Conservation (phyloP, 257 asterid genomes). For the Salvia splendens region DNA sequence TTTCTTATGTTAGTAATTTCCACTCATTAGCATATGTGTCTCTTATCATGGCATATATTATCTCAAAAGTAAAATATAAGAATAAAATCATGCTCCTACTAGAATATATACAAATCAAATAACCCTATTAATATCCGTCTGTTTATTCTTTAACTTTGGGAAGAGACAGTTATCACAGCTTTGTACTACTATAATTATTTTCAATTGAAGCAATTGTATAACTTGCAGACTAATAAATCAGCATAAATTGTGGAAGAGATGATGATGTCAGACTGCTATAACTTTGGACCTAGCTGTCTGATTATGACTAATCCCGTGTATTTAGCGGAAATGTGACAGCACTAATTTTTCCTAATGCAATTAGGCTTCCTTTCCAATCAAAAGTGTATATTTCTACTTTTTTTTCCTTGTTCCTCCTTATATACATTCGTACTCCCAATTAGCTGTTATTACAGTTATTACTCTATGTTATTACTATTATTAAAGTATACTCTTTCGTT, state of each 20-base stretch:
- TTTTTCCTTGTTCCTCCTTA: not conserved
- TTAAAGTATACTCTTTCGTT: no score
- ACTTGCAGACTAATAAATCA: not conserved
- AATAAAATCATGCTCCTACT: no score
- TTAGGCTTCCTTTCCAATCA: not conserved
- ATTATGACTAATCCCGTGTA: slow-evolving; percentile 16
- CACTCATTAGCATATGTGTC: not conserved
- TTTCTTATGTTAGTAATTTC: not conserved
- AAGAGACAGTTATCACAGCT: no score
- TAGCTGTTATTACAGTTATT: no score
- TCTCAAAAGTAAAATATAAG: no score
- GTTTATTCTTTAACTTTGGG: no score
- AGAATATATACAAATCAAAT: no score
- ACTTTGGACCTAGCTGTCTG: slow-evolving; percentile 2
- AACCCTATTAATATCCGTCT: no score
- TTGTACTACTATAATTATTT: no score
- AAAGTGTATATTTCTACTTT: not conserved
- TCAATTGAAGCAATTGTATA: not conserved
- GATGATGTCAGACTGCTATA: not conserved
- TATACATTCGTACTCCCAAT: not conserved
- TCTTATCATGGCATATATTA: no score
- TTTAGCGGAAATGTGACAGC: slow-evolving; percentile 7
- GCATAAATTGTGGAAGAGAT: not conserved
- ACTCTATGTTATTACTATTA: no score
- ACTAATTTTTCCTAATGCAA: not conserved